Evolutionary conservation across 257 asterid species (phyloP).

Genomic region (Datura wrightii): DNA sequence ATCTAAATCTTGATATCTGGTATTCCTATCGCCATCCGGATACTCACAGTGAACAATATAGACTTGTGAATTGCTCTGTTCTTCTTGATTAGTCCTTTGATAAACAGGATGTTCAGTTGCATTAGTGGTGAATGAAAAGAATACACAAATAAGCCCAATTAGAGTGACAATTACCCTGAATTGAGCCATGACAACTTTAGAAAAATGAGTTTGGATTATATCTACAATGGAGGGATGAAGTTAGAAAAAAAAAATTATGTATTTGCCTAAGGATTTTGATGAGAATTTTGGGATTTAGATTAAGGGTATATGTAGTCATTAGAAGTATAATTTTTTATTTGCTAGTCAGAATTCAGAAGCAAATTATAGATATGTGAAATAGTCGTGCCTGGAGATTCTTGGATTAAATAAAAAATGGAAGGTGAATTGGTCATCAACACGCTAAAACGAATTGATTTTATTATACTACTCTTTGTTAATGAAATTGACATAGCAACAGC

Average conservation of each 20-base stretch:
- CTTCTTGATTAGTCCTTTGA: conserved; percentile 4
- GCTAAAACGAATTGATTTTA: not conserved
- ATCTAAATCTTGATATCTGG: conserved; percentile 31
- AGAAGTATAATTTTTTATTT: not conserved
- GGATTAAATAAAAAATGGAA: not conserved
- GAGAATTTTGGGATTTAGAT: not conserved
- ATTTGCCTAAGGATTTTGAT: not conserved
- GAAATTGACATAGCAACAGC: conserved; percentile 5
- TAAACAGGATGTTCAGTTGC: conserved; percentile 9
- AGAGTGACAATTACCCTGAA: not conserved
- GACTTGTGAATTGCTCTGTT: conserved; percentile 15
- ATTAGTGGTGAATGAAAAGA: not conserved
- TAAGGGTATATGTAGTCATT: not conserved
- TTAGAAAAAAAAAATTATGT: not conserved
- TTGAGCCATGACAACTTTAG: conserved; percentile 17
- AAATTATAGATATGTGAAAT: not conserved
- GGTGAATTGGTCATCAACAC: conserved; percentile 1
- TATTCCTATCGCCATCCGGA: not conserved
- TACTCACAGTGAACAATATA: conserved; percentile 47
- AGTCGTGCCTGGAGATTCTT: not conserved
- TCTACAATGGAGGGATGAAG: not conserved
- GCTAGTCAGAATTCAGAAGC: not conserved
- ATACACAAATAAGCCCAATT: not conserved
- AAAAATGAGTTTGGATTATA: not conserved
- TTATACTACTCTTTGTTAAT: not conserved